A percentile compares a stretch with the other conserved stretches of the same genome.
Conservation (phyloP, 805 yeast species). For the Scheffersomyces spartinae region DNA sequence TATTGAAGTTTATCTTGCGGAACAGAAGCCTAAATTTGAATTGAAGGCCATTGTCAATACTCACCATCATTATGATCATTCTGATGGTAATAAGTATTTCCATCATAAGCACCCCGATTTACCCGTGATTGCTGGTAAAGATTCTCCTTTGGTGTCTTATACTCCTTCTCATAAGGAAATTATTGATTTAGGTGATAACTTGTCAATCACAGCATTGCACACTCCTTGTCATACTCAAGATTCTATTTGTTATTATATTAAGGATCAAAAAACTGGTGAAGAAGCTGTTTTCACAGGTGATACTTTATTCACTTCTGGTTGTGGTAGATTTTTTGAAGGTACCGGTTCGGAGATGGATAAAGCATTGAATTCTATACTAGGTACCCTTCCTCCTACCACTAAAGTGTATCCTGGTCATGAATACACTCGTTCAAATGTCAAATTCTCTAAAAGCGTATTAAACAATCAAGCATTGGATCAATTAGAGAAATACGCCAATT, state of each 20-base stretch:
- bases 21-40: constrained; percentile 31
- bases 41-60: constrained; percentile 80
- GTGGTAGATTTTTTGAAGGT: constrained; percentile 97
- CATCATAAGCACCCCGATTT: constrained; percentile 31
- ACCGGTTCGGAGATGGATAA: constrained; percentile 66
- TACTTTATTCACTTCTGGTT: constrained; percentile 86
- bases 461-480: constrained; percentile 38
- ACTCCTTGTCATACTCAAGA: constrained; percentile 99
- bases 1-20: constrained; percentile 29
- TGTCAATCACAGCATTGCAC: constrained; percentile 70
- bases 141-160: constrained; percentile 59
- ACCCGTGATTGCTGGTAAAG: constrained; percentile 76
- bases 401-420: constrained; percentile 91
- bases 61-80: constrained; percentile 93
- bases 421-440: constrained; percentile 74
- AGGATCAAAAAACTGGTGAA: constrained; percentile 52
- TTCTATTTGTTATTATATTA: constrained; percentile 76
- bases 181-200: constrained; percentile 49
- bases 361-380: constrained; percentile 51
- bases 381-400: constrained; percentile 55
- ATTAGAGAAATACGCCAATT: constrained; percentile 38
- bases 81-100: constrained; percentile 65
- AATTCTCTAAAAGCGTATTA: constrained; percentile 60
- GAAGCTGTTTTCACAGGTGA: constrained; percentile 90
- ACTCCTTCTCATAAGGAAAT: constrained; percentile 59